phyloP scores from a whole-genome alignment of 192 early-diverging fungal species.

The Umbelopsis sp. region DNA sequence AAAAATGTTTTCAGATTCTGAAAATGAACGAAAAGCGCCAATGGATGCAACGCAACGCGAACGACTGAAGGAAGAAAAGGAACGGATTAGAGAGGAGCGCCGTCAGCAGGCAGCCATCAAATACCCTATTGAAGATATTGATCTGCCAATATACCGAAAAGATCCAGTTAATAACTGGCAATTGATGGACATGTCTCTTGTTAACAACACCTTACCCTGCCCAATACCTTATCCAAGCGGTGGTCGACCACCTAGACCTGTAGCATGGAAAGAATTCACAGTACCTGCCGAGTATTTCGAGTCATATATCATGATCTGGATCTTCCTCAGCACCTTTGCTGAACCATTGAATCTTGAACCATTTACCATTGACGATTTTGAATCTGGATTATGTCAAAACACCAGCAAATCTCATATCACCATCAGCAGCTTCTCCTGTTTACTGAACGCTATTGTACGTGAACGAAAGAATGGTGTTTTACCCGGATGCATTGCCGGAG shows the following conservation, averaged over 20 bases:
- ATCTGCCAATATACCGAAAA: slow-evolving; percentile 49
- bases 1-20: slow-evolving; percentile 18
- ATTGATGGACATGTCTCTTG: slow-evolving; percentile 28
- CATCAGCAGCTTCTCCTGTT: slow-evolving; percentile 46
- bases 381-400: slow-evolving; percentile 58
- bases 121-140: slow-evolving; percentile 87
- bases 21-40: neutral
- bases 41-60: slow-evolving; percentile 28
- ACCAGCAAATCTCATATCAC: slow-evolving; percentile 46
- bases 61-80: slow-evolving; percentile 27
- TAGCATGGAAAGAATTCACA: slow-evolving; percentile 42
- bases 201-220: slow-evolving; percentile 1
- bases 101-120: slow-evolving; percentile 49
- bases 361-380: slow-evolving; percentile 80
- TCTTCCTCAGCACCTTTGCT: slow-evolving; percentile 66
- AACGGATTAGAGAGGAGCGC: slow-evolving; percentile 34
- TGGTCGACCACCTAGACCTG: slow-evolving; percentile 44
- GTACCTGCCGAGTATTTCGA: slow-evolving; percentile 50
- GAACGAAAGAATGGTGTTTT: slow-evolving; percentile 44
- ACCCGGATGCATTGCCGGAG: slow-evolving; percentile 23
- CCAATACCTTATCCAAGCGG: slow-evolving; percentile 25
- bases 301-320: slow-evolving; percentile 61
- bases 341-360: slow-evolving; percentile 67
- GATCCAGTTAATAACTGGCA: slow-evolving; percentile 33
- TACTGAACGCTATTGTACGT: slow-evolving; percentile 53